A percentile compares a stretch with the other conserved stretches of the same genome.
These are phyloP conservation scores for Russula sp. DNA, from an alignment of 768 basidiomycete genomes.

Conservation along the genomic window DNA sequence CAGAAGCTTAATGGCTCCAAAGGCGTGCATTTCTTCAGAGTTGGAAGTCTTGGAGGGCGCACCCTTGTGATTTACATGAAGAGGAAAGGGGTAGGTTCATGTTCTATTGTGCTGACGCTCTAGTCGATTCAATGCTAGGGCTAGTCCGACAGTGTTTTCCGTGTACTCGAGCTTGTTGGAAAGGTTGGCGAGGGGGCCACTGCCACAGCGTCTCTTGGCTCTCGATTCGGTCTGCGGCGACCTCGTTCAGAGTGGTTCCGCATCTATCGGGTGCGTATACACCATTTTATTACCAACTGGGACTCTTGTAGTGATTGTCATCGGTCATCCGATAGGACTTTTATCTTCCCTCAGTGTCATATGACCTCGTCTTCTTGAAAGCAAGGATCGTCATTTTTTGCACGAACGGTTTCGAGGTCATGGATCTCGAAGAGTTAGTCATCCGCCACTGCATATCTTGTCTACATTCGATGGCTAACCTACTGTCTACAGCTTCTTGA, in stretches of 20 bases:
- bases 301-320: background rate
- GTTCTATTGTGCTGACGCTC: conserved; percentile 19
- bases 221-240: conserved; percentile 69
- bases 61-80: conserved; percentile 95
- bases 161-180: conserved; percentile 89
- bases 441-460: background rate
- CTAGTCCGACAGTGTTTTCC: conserved; percentile 86
- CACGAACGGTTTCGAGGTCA: conserved; percentile 93
- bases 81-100: conserved; percentile 65
- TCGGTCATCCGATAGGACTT: conserved; percentile 64
- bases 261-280: conserved; percentile 55
- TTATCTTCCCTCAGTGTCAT: conserved; percentile 87
- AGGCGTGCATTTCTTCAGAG: conserved; percentile 94
- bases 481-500: conserved; percentile 59
- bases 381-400: conserved; percentile 91
- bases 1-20: conserved; percentile 87
- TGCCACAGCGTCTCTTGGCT: conserved; percentile 61
- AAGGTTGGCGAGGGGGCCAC: conserved; percentile 76
- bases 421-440: conserved; percentile 86
- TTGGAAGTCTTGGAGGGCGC: conserved; percentile 78
- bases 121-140: background rate
- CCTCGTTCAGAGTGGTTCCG: conserved; percentile 93
- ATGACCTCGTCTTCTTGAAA: conserved; percentile 86
- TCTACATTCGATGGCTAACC: background rate
- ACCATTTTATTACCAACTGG: background rate